These are phyloP conservation scores for Alternaria tenuissima DNA, from an alignment of 2,329 filamentous ascomycete genomes.

Conservation along the genomic window DNA sequence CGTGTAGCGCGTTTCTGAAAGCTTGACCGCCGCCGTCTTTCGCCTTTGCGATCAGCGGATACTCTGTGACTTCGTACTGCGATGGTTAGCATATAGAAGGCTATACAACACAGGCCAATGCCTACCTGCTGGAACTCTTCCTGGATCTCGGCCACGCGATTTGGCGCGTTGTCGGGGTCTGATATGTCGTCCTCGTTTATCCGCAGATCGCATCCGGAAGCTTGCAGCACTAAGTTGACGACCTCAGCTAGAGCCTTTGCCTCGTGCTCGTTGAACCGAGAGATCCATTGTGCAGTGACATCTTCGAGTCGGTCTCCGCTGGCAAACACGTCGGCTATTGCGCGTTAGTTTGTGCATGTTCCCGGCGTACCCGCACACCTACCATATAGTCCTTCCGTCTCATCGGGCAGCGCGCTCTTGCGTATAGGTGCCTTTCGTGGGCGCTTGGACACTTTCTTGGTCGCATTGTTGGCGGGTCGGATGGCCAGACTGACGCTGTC, in stretches of 20 bases:
- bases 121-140: constrained; percentile 81
- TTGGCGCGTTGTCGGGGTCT: constrained; percentile 86
- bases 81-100: constrained; percentile 20
- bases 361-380: constrained; percentile 14
- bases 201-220: constrained; percentile 81
- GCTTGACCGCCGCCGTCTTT: constrained; percentile 77
- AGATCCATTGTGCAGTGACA: constrained; percentile 66
- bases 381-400: constrained; percentile 67
- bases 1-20: constrained; percentile 79
- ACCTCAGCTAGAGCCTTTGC: constrained; percentile 64
- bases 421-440: constrained; percentile 60
- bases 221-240: constrained; percentile 68
- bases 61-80: constrained; percentile 82
- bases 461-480: constrained; percentile 55
- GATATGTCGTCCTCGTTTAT: constrained; percentile 84
- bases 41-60: constrained; percentile 85
- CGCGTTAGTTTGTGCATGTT: constrained; percentile 31
- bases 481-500: constrained; percentile 63
- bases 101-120: constrained; percentile 10
- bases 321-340: constrained; percentile 66
- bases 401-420: constrained; percentile 59
- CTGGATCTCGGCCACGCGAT: constrained; percentile 83
- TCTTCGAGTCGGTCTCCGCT: constrained; percentile 63
- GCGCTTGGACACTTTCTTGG: constrained; percentile 53
- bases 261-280: constrained; percentile 64